Base-by-base conservation (phyloP, 1,284 basidiomycete species). In the Malassezia yamatoensis region DNA sequence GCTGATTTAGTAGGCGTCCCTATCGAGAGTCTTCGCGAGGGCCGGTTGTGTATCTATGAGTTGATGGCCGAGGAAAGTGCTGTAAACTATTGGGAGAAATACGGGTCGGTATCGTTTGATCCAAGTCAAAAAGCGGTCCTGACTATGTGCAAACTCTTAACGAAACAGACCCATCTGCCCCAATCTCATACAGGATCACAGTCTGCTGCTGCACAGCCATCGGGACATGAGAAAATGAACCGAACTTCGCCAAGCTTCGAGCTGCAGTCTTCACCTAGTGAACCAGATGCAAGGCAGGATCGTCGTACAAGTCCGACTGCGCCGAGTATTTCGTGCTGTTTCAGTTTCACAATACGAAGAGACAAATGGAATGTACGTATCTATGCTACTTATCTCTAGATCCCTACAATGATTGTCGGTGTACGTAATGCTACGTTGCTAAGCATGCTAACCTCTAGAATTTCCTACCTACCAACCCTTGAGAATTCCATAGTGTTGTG, bases 1-100 rank as follows among this genome's bases (percentile, higher is more conserved):
- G 85, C 87, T 3, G 87, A 89, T 66, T 78, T 93, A 2, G 85
- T 90, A 6, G 87, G 88, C 2, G 81, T 89, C 1, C 85, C 88
- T 59, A 86, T 87, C 32, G 83, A 83, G 61, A 83, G 84, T 81
- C 80, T 88, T 72, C 82, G 86, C 15, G 86, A 87, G 79, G 93
- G 93, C 1, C 84, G 88, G 48, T 76, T 96, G 43, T 94, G 90
- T 67, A 96, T 99, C 53, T 96, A 96, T 77, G 93, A 98, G 75
- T 81, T 96, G 51, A 76, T 76, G 75, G 68, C 70, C 11, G 75
- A 76, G 41, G 91, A 96, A 74, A 87, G 85, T 5, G 90, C 90
- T 2, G 90, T 96, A 21, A 91, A 96, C 75, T 98, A 94, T 72
- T 96, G 88, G 88, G 89, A 93, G 45, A 71, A 72, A 54, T 73